Evolutionary conservation across 345 rosid species (phyloP).

Genomic region (Raphanus raphanistrum): DNA sequence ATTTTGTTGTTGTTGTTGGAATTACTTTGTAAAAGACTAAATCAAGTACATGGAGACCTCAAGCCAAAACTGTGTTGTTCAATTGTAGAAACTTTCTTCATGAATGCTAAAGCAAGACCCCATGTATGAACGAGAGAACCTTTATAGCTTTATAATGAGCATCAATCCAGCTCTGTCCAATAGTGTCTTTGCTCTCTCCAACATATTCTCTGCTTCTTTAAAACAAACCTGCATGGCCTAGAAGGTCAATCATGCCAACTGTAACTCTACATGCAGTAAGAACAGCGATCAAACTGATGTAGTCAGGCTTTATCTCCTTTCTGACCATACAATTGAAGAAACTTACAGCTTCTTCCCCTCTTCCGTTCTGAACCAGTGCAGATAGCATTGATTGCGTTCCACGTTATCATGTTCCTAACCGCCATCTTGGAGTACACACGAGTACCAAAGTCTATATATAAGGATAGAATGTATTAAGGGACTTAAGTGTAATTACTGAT

Average conservation of each 20-base stretch:
- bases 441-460: slow-evolving; percentile 48
- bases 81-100: no score
- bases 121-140: no score
- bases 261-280: slow-evolving; percentile 75
- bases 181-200: slow-evolving; percentile 63
- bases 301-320: slow-evolving; percentile 65
- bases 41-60: slow-evolving; percentile 1
- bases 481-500: no score
- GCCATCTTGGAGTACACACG: slow-evolving; percentile 54
- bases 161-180: slow-evolving; percentile 74
- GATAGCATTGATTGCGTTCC: slow-evolving; percentile 87
- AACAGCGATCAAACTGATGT: slow-evolving; percentile 73
- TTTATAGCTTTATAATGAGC: slow-evolving; percentile 7
- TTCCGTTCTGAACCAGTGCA: slow-evolving; percentile 89
- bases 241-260: slow-evolving; percentile 84
- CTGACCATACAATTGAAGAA: slow-evolving; percentile 59
- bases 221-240: slow-evolving; percentile 80
- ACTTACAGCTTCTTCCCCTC: slow-evolving; percentile 60
- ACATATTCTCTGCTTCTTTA: slow-evolving; percentile 73
- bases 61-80: background rate
- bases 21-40: slow-evolving; percentile 24
- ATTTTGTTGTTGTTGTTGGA: background rate
- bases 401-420: slow-evolving; percentile 62
- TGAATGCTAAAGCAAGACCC: slow-evolving; percentile 19
- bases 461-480: no score